These are phyloP conservation scores for Sugiyamaella smithiae DNA, from an alignment of 805 yeast genomes.

Conservation along the genomic window DNA sequence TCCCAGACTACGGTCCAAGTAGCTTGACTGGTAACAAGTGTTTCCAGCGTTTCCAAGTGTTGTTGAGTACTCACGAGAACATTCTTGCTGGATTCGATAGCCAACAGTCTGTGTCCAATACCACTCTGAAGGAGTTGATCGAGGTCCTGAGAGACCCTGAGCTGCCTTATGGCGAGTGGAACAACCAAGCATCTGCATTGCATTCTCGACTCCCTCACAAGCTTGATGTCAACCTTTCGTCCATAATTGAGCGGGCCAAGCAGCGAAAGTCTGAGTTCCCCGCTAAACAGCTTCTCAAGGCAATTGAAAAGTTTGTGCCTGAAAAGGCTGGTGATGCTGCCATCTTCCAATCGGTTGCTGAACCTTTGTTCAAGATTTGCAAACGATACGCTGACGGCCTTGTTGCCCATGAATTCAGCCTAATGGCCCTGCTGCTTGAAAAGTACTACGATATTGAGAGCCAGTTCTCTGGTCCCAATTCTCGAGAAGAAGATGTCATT, in stretches of 20 bases:
- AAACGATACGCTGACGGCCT: constrained; percentile 70
- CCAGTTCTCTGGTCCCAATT: constrained; percentile 70
- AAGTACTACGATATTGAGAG: constrained; percentile 77
- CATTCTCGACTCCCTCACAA: constrained; percentile 84
- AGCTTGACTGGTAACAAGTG: constrained; percentile 79
- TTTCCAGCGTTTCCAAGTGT: constrained; percentile 63
- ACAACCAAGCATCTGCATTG: constrained; percentile 76
- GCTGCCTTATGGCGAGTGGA: constrained; percentile 94
- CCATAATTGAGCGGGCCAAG: constrained; percentile 62
- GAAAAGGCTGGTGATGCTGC: constrained; percentile 43
- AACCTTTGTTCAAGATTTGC: constrained; percentile 72
- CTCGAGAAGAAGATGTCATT: constrained; percentile 85
- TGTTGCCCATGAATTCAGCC: constrained; percentile 76
- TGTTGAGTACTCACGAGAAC: constrained; percentile 62
- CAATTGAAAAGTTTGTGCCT: constrained; percentile 64
- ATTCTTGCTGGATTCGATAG: constrained; percentile 91
- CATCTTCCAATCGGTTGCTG: constrained; percentile 56
- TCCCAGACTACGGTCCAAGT: constrained; percentile 87
- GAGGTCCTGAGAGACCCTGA: constrained; percentile 72
- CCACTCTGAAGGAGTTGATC: constrained; percentile 70
- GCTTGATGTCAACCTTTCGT: constrained; percentile 64
- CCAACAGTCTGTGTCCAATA: constrained; percentile 80
- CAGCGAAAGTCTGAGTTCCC: constrained; percentile 85
- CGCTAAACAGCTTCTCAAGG: constrained; percentile 74
- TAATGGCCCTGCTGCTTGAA: constrained; percentile 64